Evolutionary conservation across 768 basidiomycete species (phyloP), one percentile per base, ranked within the genome.

Genomic region (Kwoniella sp.): DNA sequence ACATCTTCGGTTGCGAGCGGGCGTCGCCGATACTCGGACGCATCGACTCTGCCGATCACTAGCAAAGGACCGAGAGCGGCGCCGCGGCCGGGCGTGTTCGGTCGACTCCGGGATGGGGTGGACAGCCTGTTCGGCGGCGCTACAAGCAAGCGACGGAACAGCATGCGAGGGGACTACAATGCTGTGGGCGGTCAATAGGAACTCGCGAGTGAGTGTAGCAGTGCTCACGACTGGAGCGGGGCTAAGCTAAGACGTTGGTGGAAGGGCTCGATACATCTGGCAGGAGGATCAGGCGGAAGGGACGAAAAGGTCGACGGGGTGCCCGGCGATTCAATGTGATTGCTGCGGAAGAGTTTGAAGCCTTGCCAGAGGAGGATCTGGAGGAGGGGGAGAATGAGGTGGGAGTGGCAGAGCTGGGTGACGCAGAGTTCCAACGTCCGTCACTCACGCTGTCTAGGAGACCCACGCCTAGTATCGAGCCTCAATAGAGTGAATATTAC

Each of bases 131-230:
- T 65, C 20, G 53, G 52, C 15, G 26, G 57, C 14, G 29, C 23
- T 6, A 40, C 36, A 15, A 39, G 53, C 14, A 53, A 37, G 28
- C 42, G 62, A 37, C 41, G 54, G 31, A 25, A 29, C 3, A 61
- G 54, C 32, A 34, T 52, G 20, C 42, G 62, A 12, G 65, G 69
- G 8, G 53, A 56, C 9, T 65, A 65, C 42, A 62, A 66, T 46
- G 54, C 60, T 45, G 51, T 70, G 4, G 57, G 47, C 0, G 60
- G 59, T n/a, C 60, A 68, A 66, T 71, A 69, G 65, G 69, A 67
- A 69, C 67, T 68, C 54, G 69, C 64, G 69, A 68, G 69, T 71
- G 50, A 58, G 69, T 63, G 28, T n/a, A 23, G 17, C 14, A 17
- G 20, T 34, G 28, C 15, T 42, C 12, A n/a, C n/a, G n/a, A n/a